Evolutionary conservation across 2,329 filamentous ascomycete species (phyloP).

Genomic region (Venturia oleaginea): DNA sequence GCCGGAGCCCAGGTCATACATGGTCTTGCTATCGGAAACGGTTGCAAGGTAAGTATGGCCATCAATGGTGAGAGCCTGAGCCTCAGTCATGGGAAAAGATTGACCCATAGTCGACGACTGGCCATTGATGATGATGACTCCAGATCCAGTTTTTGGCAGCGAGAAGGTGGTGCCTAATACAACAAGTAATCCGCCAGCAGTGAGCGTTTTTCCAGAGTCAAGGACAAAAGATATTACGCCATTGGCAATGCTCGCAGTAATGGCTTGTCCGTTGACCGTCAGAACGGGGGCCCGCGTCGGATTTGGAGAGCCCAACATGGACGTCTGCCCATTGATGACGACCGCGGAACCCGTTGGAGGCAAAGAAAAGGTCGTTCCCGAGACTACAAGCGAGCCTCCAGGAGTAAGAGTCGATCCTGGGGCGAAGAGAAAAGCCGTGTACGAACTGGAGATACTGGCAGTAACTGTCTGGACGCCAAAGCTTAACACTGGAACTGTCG

Average conservation of each 20-base stretch:
- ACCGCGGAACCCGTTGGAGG: slow-evolving; percentile 15
- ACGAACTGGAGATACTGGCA: background rate
- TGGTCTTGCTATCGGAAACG: background rate
- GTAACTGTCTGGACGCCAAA: slow-evolving; percentile 21
- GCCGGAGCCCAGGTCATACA: slow-evolving; percentile 1
- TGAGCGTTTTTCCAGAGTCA: background rate
- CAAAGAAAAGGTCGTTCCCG: slow-evolving; percentile 26
- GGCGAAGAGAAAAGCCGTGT: slow-evolving; percentile 26
- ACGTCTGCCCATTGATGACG: slow-evolving; percentile 15
- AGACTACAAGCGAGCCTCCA: slow-evolving; percentile 26
- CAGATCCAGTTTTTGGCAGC: background rate
- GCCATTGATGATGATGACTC: background rate
- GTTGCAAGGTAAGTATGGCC: background rate
- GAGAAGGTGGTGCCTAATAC: background rate
- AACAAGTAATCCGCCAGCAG: background rate
- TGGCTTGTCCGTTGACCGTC: background rate
- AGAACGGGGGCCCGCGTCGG: background rate
- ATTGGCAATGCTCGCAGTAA: background rate
- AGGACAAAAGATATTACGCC: slow-evolving; percentile 13
- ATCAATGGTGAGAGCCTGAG: background rate
- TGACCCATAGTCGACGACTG: background rate
- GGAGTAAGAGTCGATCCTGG: slow-evolving; percentile 31
- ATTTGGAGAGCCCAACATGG: background rate
- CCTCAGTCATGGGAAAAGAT: background rate
- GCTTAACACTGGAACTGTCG: slow-evolving; percentile 16